Percentiles rank a stretch among this genome's conserved stretches.
phyloP scores from a whole-genome alignment of 164 flowering plant genomes.

The Brasenia schreberi region DNA sequence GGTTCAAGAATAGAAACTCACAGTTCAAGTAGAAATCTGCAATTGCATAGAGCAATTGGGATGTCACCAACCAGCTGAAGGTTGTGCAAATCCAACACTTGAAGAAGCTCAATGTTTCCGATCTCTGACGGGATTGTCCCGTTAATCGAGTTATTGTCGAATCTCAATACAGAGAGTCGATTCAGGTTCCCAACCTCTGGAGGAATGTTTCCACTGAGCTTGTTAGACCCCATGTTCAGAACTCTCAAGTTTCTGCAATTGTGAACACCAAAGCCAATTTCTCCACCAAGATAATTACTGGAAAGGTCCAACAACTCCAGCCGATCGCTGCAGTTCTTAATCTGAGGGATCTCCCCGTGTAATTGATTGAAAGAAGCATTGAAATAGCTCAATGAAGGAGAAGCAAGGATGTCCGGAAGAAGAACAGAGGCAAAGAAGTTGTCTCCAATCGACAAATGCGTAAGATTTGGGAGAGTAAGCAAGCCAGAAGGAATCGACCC shows the following conservation, averaged over 20 bases:
- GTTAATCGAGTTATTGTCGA: constrained; percentile 54
- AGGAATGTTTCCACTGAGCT: constrained; percentile 56
- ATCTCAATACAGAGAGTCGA: constrained; percentile 37
- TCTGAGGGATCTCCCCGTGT: constrained; percentile 38
- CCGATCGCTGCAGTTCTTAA: constrained; percentile 31
- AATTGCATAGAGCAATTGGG: constrained; percentile 46
- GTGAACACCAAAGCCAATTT: constrained; percentile 37
- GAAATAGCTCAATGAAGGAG: constrained; percentile 23
- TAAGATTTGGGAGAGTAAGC: constrained; percentile 16
- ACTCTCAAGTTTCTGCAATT: constrained; percentile 40
- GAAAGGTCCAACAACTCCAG: constrained; percentile 59
- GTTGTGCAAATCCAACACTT: constrained; percentile 68
- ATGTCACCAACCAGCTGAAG: constrained; percentile 58
- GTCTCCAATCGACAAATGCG: neutral
- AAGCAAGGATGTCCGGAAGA: constrained; percentile 26
- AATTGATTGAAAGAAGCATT: constrained; percentile 65
- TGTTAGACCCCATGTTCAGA: constrained; percentile 57
- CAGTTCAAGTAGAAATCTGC: constrained; percentile 78
- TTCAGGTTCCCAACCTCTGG: constrained; percentile 29
- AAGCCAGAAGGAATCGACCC: constrained; percentile 57
- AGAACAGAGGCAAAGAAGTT: neutral
- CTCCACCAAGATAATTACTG: constrained; percentile 49
- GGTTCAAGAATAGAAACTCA: constrained; percentile 34
- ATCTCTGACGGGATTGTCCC: constrained; percentile 57
- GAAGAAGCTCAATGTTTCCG: constrained; percentile 63